These are phyloP conservation scores for Ziziphus jujuba DNA, from an alignment of 306 rosid species.

Conservation along the genomic window DNA sequence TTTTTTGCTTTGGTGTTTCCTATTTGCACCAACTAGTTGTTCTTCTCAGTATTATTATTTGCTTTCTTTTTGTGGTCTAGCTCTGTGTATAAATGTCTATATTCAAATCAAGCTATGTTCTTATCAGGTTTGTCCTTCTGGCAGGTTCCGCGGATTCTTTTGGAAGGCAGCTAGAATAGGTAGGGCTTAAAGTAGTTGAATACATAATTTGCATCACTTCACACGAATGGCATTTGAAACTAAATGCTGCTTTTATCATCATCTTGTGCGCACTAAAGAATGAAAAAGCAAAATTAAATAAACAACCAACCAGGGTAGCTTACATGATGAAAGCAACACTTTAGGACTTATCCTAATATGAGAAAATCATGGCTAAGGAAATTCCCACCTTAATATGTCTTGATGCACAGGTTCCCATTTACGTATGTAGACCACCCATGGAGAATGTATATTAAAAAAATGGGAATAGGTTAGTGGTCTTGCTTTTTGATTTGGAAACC, in stretches of 20 bases:
- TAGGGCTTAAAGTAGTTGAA: neutral
- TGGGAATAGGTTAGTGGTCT: neutral
- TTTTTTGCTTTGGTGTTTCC: too few relatives aligned
- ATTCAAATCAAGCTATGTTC: neutral
- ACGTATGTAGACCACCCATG: neutral
- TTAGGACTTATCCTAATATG: neutral
- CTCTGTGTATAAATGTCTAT: neutral
- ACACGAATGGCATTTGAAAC: neutral
- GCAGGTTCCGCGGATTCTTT: conserved; percentile 40
- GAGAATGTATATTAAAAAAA: too few relatives aligned
- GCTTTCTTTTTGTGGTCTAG: neutral
- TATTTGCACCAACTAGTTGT: too few relatives aligned
- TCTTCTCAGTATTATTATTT: too few relatives aligned
- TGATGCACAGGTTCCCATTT: neutral
- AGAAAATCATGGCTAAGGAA: neutral
- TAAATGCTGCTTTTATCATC: neutral
- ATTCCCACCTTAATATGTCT: neutral
- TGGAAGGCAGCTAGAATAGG: conserved; percentile 49
- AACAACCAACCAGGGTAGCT: neutral
- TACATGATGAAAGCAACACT: neutral
- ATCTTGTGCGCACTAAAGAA: neutral
- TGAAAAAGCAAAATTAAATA: neutral
- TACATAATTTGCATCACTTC: neutral
- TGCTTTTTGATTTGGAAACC: neutral
- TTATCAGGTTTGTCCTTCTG: conserved; percentile 11